These are phyloP conservation scores for Colletotrichum coccodes DNA, from an alignment of 2,329 filamentous ascomycete genomes.

Conservation along the genomic window DNA sequence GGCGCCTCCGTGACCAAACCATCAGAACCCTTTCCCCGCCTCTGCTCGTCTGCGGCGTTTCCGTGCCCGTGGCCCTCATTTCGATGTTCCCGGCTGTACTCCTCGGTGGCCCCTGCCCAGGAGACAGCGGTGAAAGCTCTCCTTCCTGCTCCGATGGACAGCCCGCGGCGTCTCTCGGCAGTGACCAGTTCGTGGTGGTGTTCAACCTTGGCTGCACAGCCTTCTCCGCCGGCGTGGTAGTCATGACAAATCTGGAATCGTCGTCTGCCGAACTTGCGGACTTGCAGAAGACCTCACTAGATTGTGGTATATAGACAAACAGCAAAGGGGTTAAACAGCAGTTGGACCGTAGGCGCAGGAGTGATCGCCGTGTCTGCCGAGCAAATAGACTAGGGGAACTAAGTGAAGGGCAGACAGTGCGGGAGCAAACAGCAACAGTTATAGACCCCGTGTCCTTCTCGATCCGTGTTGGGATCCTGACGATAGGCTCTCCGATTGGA, in stretches of 20 bases:
- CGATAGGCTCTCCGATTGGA: conserved; percentile 11
- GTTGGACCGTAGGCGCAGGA: conserved; percentile 2
- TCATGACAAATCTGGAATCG: conserved; percentile 1
- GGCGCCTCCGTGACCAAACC: neutral
- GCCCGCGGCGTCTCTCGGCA: neutral
- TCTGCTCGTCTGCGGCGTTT: neutral
- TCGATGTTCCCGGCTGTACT: conserved; percentile 13
- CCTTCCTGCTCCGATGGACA: neutral
- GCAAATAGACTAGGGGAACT: neutral
- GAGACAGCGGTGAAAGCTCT: conserved; percentile 9
- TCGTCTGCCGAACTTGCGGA: conserved; percentile 15
- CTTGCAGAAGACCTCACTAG: neutral
- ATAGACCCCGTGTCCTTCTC: neutral
- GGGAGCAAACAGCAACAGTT: neutral
- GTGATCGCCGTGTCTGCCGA: neutral
- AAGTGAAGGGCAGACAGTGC: neutral
- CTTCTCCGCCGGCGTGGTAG: neutral
- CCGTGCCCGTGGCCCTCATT: conserved; percentile 3
- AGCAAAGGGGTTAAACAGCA: neutral
- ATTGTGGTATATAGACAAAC: conserved; percentile 21
- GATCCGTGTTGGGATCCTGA: neutral
- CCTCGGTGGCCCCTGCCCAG: neutral
- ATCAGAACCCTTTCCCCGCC: neutral
- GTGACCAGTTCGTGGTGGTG: conserved; percentile 11
- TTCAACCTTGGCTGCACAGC: conserved; percentile 12